A percentile compares a stretch with the other conserved stretches of the same genome.
These are phyloP conservation scores for Lactarius indigo DNA, from an alignment of 768 basidiomycete species.

Conservation along the genomic window DNA sequence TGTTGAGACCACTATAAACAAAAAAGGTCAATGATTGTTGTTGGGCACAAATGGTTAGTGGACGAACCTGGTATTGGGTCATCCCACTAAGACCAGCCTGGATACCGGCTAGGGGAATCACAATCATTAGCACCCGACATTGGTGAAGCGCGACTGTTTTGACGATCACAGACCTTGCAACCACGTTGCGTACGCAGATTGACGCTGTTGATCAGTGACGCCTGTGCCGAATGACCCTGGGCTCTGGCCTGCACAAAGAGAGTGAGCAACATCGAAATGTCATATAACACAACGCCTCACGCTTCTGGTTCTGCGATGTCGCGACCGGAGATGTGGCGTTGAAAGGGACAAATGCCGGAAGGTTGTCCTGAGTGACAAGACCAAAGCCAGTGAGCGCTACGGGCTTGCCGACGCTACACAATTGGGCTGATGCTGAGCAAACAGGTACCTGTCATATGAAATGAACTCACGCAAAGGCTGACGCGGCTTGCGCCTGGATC, in stretches of 20 bases:
- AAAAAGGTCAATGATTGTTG: background rate
- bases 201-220: constrained; percentile 7
- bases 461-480: constrained; percentile 23
- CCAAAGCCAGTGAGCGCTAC: constrained; percentile 32
- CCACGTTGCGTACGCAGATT: constrained; percentile 15
- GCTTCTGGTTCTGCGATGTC: background rate
- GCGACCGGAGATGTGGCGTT: constrained; percentile 25
- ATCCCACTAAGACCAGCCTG: constrained; percentile 13
- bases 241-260: constrained; percentile 16
- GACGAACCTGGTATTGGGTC: constrained; percentile 22
- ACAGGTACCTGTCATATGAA: background rate
- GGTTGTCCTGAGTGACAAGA: constrained; percentile 32
- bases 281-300: background rate
- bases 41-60: background rate
- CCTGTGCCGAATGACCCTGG: background rate
- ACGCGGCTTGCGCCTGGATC: constrained; percentile 31
- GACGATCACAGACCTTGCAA: constrained; percentile 10
- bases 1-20: constrained; percentile 19
- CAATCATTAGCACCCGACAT: background rate
- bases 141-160: background rate
- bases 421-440: background rate
- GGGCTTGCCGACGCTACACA: constrained; percentile 34
- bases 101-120: constrained; percentile 1
- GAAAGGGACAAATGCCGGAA: constrained; percentile 33
- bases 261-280: background rate